A percentile compares a stretch with the other conserved stretches of the same genome.
These are phyloP conservation scores for Magnolia sinica DNA, from an alignment of 164 flowering plant genomes.

Conservation along the genomic window DNA sequence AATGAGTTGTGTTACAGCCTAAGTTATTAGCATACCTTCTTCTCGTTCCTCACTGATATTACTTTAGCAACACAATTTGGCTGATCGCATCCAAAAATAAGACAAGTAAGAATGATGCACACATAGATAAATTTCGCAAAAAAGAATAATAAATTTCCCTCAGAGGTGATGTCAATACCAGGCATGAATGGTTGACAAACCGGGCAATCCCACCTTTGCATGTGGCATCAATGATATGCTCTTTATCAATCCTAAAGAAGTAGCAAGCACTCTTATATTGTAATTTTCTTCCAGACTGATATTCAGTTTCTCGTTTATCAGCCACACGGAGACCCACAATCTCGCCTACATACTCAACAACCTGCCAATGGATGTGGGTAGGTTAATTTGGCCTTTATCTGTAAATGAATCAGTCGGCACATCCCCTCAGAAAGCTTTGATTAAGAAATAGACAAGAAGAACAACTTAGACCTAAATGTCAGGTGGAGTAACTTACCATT, in stretches of 20 bases:
- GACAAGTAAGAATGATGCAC: neutral
- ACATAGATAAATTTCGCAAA: neutral
- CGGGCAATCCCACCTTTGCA: slow-evolving; percentile 81
- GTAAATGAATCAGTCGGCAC: neutral
- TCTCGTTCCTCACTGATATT: slow-evolving; percentile 55
- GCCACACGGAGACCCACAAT: slow-evolving; percentile 70
- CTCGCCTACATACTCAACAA: slow-evolving; percentile 80
- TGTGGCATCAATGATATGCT: slow-evolving; percentile 74
- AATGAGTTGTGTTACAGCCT: no score
- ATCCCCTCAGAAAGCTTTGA: neutral
- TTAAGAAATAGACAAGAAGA: neutral
- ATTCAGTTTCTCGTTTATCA: slow-evolving; percentile 66
- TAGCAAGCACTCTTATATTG: slow-evolving; percentile 73
- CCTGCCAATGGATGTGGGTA: slow-evolving; percentile 31
- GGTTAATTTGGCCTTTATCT: neutral
- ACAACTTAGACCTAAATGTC: neutral
- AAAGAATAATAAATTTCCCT: neutral
- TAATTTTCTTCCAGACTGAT: slow-evolving; percentile 52
- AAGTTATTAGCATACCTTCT: slow-evolving; percentile 45
- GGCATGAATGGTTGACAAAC: slow-evolving; percentile 77
- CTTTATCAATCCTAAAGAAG: slow-evolving; percentile 73
- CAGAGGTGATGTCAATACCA: slow-evolving; percentile 33
- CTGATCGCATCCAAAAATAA: slow-evolving; percentile 33
- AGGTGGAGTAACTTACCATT: slow-evolving; percentile 40
- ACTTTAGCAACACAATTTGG: slow-evolving; percentile 72